Evolutionary conservation across 208 protist genomes (phyloP).

Genomic region (Naegleria fowleri): DNA sequence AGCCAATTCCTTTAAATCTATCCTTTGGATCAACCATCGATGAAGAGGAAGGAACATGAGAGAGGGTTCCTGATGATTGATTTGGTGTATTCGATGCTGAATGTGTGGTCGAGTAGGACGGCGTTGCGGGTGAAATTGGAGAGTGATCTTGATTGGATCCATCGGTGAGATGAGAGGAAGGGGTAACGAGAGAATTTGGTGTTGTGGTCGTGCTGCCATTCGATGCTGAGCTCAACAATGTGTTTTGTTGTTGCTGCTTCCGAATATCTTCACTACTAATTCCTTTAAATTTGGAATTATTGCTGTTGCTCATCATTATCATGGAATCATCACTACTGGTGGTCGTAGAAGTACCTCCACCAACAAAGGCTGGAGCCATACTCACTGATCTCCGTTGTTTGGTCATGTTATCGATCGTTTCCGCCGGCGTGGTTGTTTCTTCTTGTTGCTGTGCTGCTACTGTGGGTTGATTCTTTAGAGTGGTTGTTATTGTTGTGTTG

Average conservation of each 20-base stretch:
- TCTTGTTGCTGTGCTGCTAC: too few relatives aligned
- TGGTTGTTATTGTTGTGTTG: neutral
- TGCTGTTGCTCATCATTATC: too few relatives aligned
- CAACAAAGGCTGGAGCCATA: neutral
- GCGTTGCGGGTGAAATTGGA: neutral
- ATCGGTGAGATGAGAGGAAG: neutral
- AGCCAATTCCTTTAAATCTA: conserved; percentile 7
- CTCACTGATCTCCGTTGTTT: neutral
- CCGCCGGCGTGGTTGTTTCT: neutral
- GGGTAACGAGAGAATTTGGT: too few relatives aligned
- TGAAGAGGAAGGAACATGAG: too few relatives aligned
- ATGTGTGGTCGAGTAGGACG: too few relatives aligned
- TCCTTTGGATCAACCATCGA: neutral
- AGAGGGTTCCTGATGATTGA: too few relatives aligned
- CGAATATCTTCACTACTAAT: neutral
- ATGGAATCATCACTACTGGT: too few relatives aligned
- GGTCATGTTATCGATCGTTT: neutral
- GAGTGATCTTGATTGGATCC: neutral
- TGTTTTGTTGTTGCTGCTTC: neutral
- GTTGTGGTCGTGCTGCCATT: too few relatives aligned
- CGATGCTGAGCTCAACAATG: too few relatives aligned
- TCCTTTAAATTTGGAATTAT: neutral
- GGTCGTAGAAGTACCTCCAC: neutral
- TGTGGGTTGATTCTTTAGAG: too few relatives aligned
- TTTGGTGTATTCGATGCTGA: too few relatives aligned